A percentile compares a stretch with the other conserved stretches of the same genome.
phyloP scores from a whole-genome alignment of 345 rosid species.

The Rhodomyrtus tomentosa region DNA sequence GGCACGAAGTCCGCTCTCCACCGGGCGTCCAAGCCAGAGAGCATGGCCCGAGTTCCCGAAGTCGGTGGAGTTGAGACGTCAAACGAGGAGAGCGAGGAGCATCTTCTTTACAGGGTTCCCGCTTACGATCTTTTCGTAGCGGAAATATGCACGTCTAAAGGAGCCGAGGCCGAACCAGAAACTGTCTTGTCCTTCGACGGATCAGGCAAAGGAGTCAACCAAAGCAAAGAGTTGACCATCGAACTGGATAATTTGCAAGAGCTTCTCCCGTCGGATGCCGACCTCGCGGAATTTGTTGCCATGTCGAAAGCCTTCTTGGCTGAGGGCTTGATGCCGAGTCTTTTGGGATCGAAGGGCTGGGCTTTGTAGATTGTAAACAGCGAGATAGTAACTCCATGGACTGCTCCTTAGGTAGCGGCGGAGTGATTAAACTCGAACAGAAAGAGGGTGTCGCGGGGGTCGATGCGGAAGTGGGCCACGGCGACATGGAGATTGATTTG shows the following conservation, averaged over 20 bases:
- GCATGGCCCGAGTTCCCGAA: constrained; percentile 45
- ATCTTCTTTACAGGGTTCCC: constrained; percentile 81
- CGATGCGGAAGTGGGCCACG: constrained; percentile 2
- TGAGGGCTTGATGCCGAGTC: constrained; percentile 55
- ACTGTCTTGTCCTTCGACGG: background rate
- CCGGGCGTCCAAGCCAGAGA: background rate
- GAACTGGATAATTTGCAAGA: constrained; percentile 25
- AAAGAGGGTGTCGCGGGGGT: constrained; percentile 12
- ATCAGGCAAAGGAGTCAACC: background rate
- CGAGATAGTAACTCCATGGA: constrained; percentile 8
- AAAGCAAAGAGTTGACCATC: constrained; percentile 5
- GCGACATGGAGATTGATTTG: constrained; percentile 18
- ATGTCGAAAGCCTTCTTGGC: constrained; percentile 79
- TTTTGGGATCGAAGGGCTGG: constrained; percentile 65
- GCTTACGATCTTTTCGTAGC: constrained; percentile 50
- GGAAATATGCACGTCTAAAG: constrained; percentile 31
- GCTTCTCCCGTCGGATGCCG: constrained; percentile 66
- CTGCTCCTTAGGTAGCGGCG: background rate
- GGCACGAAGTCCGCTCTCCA: constrained; percentile 12
- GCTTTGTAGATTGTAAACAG: constrained; percentile 30
- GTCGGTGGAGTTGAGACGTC: constrained; percentile 47
- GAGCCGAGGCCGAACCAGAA: constrained; percentile 2
- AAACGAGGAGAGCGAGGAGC: constrained; percentile 53
- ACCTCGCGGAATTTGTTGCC: constrained; percentile 81
- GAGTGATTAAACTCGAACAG: constrained; percentile 38